Evolutionary conservation across 2,329 filamentous ascomycete genomes (phyloP), one percentile per base, ranked within the genome.

Genomic region (Fusarium musae): DNA sequence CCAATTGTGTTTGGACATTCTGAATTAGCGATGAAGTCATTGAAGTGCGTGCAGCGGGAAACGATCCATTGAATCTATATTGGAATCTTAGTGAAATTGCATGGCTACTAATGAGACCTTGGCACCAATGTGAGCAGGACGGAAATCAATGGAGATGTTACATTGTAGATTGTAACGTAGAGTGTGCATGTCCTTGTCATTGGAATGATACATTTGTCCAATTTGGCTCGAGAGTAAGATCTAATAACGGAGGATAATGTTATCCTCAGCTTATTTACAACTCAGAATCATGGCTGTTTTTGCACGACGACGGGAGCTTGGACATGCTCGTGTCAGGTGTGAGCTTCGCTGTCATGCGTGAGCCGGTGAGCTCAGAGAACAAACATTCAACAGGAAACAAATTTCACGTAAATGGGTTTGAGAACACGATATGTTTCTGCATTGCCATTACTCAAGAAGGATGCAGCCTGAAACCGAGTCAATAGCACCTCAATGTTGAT

Each of bases 11-110:
- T 30, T 58, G 17, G 50, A 21, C 23, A 36, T 21, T 62, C 57
- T 44, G 32, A 23, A 53, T 28, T 39, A 50, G 43, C 4, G 40
- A 70, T 66, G 37, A 73, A 72, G 69, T 73, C 69, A 72, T 70
- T 32, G 21, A 53, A 26, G 30, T 37, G 26, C 15, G 28, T 53
- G 23, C 36, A 23, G 36, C 23, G 42, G 37, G 17, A 12, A 19
- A 26, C 17, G 34, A 63, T 46, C 32, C 21, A 40, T 69, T 15
- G 19, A 53, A 53, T 59, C 42, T n/a, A 47, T 30, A 23, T 19
- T 56, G 57, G 26, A 54, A 64, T 46, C 21, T 42, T 43, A 12
- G 12, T 37, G 58, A 69, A 32, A 69, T 64, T 64, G 26, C 30
- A 46, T 50, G n/a, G 50, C 30, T 26, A 54, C n/a, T 26, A 32